phyloP scores from a whole-genome alignment of 345 rosid genomes.

The Heritiera littoralis region DNA sequence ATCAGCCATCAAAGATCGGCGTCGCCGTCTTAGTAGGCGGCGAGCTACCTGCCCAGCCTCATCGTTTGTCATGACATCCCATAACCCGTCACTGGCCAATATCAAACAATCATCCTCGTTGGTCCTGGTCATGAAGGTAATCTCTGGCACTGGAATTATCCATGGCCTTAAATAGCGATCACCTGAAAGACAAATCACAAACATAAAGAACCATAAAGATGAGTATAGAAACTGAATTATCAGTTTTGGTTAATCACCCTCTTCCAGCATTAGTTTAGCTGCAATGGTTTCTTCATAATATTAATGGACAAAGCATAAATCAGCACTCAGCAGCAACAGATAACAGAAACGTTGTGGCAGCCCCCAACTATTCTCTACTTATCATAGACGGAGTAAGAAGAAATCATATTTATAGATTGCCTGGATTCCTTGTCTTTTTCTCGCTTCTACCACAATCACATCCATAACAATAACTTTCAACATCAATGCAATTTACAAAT shows the following conservation, averaged over 20 bases:
- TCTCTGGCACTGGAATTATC: constrained; percentile 63
- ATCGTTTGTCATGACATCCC: constrained; percentile 69
- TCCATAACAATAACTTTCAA: neutral
- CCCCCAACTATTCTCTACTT: too few species aligned
- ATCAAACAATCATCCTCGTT: constrained; percentile 69
- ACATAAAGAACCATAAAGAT: neutral
- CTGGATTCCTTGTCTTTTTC: neutral
- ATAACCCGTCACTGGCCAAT: constrained; percentile 66
- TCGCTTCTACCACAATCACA: neutral
- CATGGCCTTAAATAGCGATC: constrained; percentile 66
- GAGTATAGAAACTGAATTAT: neutral
- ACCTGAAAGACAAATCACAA: constrained; percentile 37
- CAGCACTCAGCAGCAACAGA: neutral
- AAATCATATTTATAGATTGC: neutral
- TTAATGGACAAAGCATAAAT: too few species aligned
- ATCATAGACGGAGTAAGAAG: neutral
- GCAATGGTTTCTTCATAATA: too few species aligned
- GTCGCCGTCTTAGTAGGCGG: constrained; percentile 43
- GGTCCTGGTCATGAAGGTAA: constrained; percentile 45
- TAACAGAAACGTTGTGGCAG: too few species aligned
- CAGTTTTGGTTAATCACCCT: too few species aligned
- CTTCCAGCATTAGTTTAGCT: too few species aligned
- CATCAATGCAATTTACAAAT: neutral
- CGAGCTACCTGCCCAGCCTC: constrained; percentile 61
- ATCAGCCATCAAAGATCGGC: constrained; percentile 30